A percentile compares a stretch with the other conserved stretches of the same genome.
phyloP scores from a whole-genome alignment of 768 basidiomycete genomes.

The Mycena vulgaris region DNA sequence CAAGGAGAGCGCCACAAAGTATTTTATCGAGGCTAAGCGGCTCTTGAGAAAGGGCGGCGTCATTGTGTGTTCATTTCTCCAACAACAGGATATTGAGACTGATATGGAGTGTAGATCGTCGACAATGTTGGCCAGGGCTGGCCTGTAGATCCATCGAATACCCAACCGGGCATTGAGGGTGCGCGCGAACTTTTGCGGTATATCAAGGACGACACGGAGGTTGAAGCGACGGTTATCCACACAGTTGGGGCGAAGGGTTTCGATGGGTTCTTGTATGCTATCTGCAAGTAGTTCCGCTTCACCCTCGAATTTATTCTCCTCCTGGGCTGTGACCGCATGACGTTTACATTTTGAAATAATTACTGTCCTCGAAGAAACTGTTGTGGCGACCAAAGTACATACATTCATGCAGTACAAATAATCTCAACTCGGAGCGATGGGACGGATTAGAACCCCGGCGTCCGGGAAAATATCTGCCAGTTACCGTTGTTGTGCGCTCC shows the following conservation, averaged over 20 bases:
- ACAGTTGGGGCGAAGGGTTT: slow-evolving; percentile 52
- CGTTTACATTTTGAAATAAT: no score
- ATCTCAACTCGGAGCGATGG: no score
- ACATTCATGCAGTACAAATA: no score
- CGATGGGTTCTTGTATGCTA: slow-evolving; percentile 51
- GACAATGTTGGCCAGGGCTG: slow-evolving; percentile 59
- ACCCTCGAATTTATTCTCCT: no score
- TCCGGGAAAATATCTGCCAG: no score
- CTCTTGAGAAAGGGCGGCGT: slow-evolving; percentile 61
- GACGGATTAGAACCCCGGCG: no score
- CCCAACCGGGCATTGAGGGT: slow-evolving; percentile 45
- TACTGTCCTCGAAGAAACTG: no score
- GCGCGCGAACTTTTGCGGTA: slow-evolving; percentile 51
- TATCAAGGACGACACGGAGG: slow-evolving; percentile 53
- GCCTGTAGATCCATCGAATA: slow-evolving; percentile 45
- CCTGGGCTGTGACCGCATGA: no score
- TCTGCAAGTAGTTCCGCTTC: slow-evolving; percentile 30
- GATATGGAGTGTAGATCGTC: slow-evolving; percentile 52
- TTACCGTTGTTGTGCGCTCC: no score
- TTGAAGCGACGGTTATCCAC: slow-evolving; percentile 50
- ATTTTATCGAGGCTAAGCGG: slow-evolving; percentile 61
- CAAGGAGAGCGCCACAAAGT: slow-evolving; percentile 57
- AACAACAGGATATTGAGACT: background rate
- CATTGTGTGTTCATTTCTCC: slow-evolving; percentile 51
- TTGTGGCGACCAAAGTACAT: no score